phyloP scores from a whole-genome alignment of 140 eudicot genomes.

The Artemisia princeps region DNA sequence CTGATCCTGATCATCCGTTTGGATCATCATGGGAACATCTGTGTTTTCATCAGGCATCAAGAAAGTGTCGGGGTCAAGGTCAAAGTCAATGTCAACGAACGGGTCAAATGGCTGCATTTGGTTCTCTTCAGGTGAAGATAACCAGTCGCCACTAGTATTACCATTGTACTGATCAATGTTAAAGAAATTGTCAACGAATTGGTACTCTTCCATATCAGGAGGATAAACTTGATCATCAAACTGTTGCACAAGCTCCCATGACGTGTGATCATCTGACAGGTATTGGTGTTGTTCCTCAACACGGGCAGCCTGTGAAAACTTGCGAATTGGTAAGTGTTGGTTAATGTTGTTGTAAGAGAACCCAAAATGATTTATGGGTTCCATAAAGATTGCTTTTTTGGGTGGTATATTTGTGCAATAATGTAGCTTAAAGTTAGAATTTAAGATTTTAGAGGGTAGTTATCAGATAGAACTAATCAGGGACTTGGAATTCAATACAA shows the following conservation, averaged over 20 bases:
- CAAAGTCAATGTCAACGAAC: conserved; percentile 16
- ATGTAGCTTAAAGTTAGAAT: conserved; percentile 1
- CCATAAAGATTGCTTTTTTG: conserved; percentile 30
- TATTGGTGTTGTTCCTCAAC: conserved; percentile 35
- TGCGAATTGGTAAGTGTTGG: conserved; percentile 52
- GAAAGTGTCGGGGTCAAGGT: conserved; percentile 18
- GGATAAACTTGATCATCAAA: conserved; percentile 15
- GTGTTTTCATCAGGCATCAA: conserved; percentile 27
- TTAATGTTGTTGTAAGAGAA: conserved; percentile 23
- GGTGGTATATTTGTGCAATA: not conserved
- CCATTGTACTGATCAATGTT: conserved; percentile 37
- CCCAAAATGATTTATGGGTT: conserved; percentile 38
- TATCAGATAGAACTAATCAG: not conserved
- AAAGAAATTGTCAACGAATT: conserved; percentile 48
- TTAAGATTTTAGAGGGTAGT: conserved; percentile 20
- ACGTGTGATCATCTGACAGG: conserved; percentile 25
- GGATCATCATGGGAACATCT: conserved; percentile 35
- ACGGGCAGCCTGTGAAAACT: conserved; percentile 64
- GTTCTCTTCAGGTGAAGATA: conserved; percentile 13
- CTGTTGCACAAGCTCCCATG: conserved; percentile 24
- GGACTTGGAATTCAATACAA: conserved; percentile 18
- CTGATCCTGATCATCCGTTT: conserved; percentile 9
- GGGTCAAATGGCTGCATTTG: conserved; percentile 17
- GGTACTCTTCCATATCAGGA: conserved; percentile 32
- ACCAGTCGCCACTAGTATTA: conserved; percentile 12